phyloP scores from a whole-genome alignment of 805 yeast species.

The Martiniozyma abietophila region DNA sequence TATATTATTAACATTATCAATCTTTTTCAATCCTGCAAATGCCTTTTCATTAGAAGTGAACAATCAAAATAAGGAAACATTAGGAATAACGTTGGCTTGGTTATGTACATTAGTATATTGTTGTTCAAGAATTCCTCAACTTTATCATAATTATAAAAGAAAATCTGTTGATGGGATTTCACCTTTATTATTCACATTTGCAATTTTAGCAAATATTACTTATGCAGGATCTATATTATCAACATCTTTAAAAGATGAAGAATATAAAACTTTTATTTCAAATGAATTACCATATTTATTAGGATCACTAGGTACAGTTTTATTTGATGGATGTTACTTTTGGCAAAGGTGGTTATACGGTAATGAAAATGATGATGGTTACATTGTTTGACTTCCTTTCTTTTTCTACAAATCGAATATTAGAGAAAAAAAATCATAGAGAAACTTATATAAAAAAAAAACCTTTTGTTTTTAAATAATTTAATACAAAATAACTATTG shows the following conservation, averaged over 20 bases:
- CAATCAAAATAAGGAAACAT: too few relatives aligned
- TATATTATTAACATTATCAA: too few relatives aligned
- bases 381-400: too few relatives aligned
- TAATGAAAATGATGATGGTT: too few relatives aligned
- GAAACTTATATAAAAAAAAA: not conserved
- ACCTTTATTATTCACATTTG: constrained; percentile 68
- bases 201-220: constrained; percentile 67
- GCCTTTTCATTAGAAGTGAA: not conserved
- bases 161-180: constrained; percentile 85
- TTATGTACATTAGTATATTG: constrained; percentile 66
- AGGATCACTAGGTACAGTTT: constrained; percentile 79
- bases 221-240: constrained; percentile 69
- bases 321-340: constrained; percentile 65
- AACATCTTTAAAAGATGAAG: constrained; percentile 41
- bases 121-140: constrained; percentile 76
- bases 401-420: too few relatives aligned
- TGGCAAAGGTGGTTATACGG: too few relatives aligned
- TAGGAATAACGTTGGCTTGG: too few relatives aligned
- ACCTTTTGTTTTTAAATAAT: too few relatives aligned
- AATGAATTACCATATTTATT: constrained; percentile 74
- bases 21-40: not conserved
- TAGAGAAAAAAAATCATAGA: constrained; percentile 4
- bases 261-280: constrained; percentile 39
- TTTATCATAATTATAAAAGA: constrained; percentile 62
- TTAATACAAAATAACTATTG: not conserved